Evolutionary conservation across 257 asterid genomes (phyloP), one percentile per base, ranked within the genome.

Genomic region (Eucommia ulmoides): DNA sequence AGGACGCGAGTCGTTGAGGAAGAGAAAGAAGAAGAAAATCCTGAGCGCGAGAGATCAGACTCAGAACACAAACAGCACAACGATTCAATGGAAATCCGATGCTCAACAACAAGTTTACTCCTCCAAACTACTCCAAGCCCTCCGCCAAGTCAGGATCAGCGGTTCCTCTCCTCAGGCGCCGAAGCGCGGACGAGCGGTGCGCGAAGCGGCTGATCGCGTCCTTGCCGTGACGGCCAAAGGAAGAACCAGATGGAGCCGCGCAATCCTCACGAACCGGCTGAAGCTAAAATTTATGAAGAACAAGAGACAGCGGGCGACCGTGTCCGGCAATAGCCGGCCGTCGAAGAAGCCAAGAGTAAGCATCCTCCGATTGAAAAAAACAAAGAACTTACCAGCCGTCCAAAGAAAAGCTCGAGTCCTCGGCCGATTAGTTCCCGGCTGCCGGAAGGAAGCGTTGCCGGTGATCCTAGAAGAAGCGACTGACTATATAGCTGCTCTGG

Each of bases 221-320:
- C 52, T 88, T 23, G 97, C 97, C 24, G 81, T 76, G 41, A 65
- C 95, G 24, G 97, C 97, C 3, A 82, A 58, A 41, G 97, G 97
- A 49, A 71, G 91, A 51, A 68, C 93, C 16, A 57, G 93, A 55
- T 88, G 97, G 97, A 88, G 97, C 94, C 78, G 87, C 25, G 95
- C 95, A 14, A 80, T 88, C 19, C 71, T 88, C 49, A 74, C 82
- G 24, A 82, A 50, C 55, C 70, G 87, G 65, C 72, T 88, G 33
- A 88, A 79, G 71, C 68, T 81, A 22, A 88, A 79, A 67, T 82
- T 84, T 23, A 66, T 76, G 89, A 88, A 77, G 73, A 88, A 65
- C 18, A 74, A 45, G 2, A 82, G 71, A 52, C 84, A 77, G 69
- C 74, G 77, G 50, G 58, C 55, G 23, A 70, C 62, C 49, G 71